Percentiles rank a stretch among this genome's conserved stretches.
Evolutionary conservation across 345 rosid species (phyloP).

Genomic region (Linum trigynum): DNA sequence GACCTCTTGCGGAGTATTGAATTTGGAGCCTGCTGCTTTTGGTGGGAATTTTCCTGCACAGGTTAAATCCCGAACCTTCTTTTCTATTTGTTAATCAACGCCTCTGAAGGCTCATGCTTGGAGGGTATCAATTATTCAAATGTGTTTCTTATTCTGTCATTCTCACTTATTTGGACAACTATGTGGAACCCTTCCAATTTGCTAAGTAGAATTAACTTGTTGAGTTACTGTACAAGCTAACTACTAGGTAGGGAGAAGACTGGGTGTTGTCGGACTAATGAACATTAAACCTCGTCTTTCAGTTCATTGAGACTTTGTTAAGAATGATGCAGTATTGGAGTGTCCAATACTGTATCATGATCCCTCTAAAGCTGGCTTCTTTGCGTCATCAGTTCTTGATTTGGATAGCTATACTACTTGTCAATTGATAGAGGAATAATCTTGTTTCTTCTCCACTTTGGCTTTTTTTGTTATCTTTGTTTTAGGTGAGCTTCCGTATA

Average conservation of each 20-base stretch:
- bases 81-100: too few species aligned
- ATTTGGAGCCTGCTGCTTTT: conserved; percentile 43
- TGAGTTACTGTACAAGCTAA: too few species aligned
- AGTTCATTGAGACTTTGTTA: neutral
- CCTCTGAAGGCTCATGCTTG: too few species aligned
- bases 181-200: too few species aligned
- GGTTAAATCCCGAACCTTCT: conserved; percentile 15
- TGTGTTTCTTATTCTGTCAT: too few species aligned
- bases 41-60: conserved; percentile 41
- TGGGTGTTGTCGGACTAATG: too few species aligned
- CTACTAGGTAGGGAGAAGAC: too few species aligned
- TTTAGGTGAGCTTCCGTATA: conserved; percentile 43
- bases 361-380: neutral
- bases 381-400: neutral
- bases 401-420: neutral
- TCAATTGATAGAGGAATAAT: neutral
- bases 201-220: too few species aligned
- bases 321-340: neutral
- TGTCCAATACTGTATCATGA: neutral
- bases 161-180: too few species aligned
- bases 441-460: neutral
- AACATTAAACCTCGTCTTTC: neutral
- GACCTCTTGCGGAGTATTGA: conserved; percentile 32
- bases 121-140: neutral
- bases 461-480: conserved; percentile 5